These are phyloP conservation scores for Verticillium albo-atrum DNA, from an alignment of 2,329 filamentous ascomycete genomes.

Conservation along the genomic window DNA sequence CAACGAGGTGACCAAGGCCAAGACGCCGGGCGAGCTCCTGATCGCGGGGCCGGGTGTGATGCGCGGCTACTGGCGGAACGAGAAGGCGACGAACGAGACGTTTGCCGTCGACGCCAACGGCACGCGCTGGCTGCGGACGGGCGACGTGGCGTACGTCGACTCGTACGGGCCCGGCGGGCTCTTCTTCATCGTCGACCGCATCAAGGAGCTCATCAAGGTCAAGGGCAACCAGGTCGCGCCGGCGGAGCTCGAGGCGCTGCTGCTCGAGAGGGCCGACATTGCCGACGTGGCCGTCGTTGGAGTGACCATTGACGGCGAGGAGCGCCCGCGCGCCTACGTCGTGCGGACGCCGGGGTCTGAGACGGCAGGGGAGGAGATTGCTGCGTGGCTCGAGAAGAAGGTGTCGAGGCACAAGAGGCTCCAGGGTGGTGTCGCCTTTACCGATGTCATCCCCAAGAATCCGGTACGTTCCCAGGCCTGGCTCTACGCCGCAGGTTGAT, in stretches of 20 bases:
- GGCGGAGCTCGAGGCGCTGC: slow-evolving; percentile 39
- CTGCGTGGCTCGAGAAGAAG: slow-evolving; percentile 57
- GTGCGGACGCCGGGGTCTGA: slow-evolving; percentile 39
- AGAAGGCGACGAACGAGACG: slow-evolving; percentile 60
- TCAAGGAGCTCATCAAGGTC: slow-evolving; percentile 62
- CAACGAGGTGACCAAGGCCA: slow-evolving; percentile 41
- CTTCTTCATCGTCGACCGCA: slow-evolving; percentile 67
- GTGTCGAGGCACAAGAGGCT: slow-evolving; percentile 65
- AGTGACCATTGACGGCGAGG: slow-evolving; percentile 47
- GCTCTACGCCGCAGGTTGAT: neutral
- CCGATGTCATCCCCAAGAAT: slow-evolving; percentile 56
- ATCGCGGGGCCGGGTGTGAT: slow-evolving; percentile 68
- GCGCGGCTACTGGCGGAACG: slow-evolving; percentile 72
- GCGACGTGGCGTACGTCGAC: slow-evolving; percentile 67
- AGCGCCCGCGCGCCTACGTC: slow-evolving; percentile 60
- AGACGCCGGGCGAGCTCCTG: slow-evolving; percentile 67
- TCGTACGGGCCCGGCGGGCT: slow-evolving; percentile 45
- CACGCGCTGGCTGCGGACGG: slow-evolving; percentile 67
- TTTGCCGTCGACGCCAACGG: slow-evolving; percentile 39
- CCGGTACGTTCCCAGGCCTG: slow-evolving; percentile 38
- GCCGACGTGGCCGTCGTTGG: slow-evolving; percentile 64
- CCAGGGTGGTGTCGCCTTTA: slow-evolving; percentile 64
- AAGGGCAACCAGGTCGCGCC: slow-evolving; percentile 57
- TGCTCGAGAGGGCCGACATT: slow-evolving; percentile 36
- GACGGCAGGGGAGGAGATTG: slow-evolving; percentile 51